Base-by-base conservation (phyloP, 495 filamentous ascomycete genomes). In the Neurospora intermedia region DNA sequence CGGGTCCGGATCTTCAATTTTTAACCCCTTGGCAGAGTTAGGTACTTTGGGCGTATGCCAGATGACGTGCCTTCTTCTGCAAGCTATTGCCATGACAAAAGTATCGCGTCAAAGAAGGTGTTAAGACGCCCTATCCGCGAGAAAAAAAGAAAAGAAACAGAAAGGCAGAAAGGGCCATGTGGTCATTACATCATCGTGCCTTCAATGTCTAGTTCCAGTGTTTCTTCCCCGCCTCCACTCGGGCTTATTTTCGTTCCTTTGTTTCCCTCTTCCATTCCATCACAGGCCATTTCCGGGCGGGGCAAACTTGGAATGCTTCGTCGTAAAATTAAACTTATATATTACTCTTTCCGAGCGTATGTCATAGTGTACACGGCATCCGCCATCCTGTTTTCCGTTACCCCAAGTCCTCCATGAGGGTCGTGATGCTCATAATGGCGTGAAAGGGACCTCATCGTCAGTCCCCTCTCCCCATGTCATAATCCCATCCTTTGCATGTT, bases 131-230 rank as follows among this genome's bases (percentile, higher is more conserved):
- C 1, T 9, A 66, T 15, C 27, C 54, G 54, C 54, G 54, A 13
- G 35, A 38, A 38, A 38, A 38, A 38, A 38, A 6, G 5, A 38
- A 38, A 38, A 38, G 6, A 38, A 38, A 38, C 0, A 6, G 6
- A 62, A 35, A 62, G 15, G 20, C 48, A 27, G 11, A 59, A 27
- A 11, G 48, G 23, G 13, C 23, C 48, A 8, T 11, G 11, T 59
- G 11, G 48, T 13, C 35, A 73, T 71, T 70, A 59, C 72, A 66
- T 71, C 72, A 71, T 71, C 46, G 72, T 46, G 27, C 71, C 71
- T 72, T 72, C 45, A 42, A 46, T 18, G 23, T 59, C 23, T 59
- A 31, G 27, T 31, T 27, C 27, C 2, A 31, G 27, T 31, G 27
- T 31, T 31, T 31, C 27, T 31, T 23, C 48, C 23, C 48, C 48